phyloP scores from a whole-genome alignment of 2,329 filamentous ascomycete genomes.

The Shiraia sp. region DNA sequence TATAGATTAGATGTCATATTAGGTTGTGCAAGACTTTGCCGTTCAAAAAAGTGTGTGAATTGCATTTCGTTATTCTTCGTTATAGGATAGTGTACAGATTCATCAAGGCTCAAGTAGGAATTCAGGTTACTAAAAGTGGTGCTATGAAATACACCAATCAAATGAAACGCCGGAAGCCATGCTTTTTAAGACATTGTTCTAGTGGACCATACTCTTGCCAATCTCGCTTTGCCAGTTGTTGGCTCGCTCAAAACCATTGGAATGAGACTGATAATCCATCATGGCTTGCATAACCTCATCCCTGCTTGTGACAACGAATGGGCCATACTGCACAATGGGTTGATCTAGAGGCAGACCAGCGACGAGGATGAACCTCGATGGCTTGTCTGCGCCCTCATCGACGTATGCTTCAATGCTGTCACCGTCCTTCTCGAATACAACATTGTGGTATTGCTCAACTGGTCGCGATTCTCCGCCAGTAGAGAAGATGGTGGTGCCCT shows the following conservation, averaged over 20 bases:
- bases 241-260: slow-evolving; percentile 61
- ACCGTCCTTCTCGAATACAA: slow-evolving; percentile 81
- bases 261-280: slow-evolving; percentile 41
- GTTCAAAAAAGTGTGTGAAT: too few relatives aligned
- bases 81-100: too few relatives aligned
- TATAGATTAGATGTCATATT: too few relatives aligned
- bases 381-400: slow-evolving; percentile 63
- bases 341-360: slow-evolving; percentile 66
- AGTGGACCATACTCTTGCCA: slow-evolving; percentile 45
- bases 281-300: slow-evolving; percentile 46
- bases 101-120: too few relatives aligned
- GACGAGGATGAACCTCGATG: slow-evolving; percentile 68
- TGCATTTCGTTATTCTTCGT: too few relatives aligned
- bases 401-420: slow-evolving; percentile 76
- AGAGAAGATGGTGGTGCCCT: slow-evolving; percentile 67
- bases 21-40: too few relatives aligned
- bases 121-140: background rate
- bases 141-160: background rate
- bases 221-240: slow-evolving; percentile 78
- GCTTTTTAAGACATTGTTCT: background rate
- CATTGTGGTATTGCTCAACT: slow-evolving; percentile 78
- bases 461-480: slow-evolving; percentile 37
- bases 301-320: slow-evolving; percentile 42
- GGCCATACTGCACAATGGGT: slow-evolving; percentile 46
- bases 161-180: background rate